Evolutionary conservation across 2,329 filamentous ascomycete species (phyloP), one percentile per base, ranked within the genome.

Genomic region (Phyllosticta citriasiana): DNA sequence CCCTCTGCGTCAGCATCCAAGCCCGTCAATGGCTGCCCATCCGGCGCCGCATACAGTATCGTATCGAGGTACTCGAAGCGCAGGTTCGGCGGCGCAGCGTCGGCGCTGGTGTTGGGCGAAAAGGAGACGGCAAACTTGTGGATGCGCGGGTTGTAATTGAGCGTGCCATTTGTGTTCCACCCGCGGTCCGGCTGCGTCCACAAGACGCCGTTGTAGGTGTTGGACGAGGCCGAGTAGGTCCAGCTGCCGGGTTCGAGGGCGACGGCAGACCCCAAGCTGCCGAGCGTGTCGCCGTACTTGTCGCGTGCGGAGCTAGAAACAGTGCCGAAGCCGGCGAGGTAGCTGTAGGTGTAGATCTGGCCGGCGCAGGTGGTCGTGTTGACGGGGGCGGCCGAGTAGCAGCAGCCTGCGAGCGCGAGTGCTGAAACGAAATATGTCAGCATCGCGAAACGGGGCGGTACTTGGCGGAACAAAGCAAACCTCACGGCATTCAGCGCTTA

Each of bases 91-190:
- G 72, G 67, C 0, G 82, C 82, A 0, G 84, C 84, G 3, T 77
- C 77, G 1, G 84, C 83, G 14, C 76, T 70, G 1, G 74, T 71
- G 2, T 78, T 74, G 2, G 83, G 80, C 0, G 79, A 82, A 66
- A 89, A 80, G 1, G 77, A 79, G 55, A 90, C 75, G 57, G 76
- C 70, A 70, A 89, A 85, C 68, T 88, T 86, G 72, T 91, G 87
- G 27, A 91, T 79, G 35, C 87, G 81, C 2, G 81, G 80, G 65
- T 88, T 60, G 53, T 53, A 57, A 55, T 62, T 62, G 12, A 62
- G 65, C 8, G 85, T 87, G 53, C 85, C 87, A 66, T 88, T 76
- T 0, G 86, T 89, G 68, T 90, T 89, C 86, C 87, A 90, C 47
- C 87, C 87, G 63, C 86, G 79, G 68, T 89, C 86, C 1, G 87